Percentiles rank a stretch among this genome's conserved stretches.
These are phyloP conservation scores for Chenopodium formosanum DNA, from an alignment of 148 eudicot species.

Conservation along the genomic window DNA sequence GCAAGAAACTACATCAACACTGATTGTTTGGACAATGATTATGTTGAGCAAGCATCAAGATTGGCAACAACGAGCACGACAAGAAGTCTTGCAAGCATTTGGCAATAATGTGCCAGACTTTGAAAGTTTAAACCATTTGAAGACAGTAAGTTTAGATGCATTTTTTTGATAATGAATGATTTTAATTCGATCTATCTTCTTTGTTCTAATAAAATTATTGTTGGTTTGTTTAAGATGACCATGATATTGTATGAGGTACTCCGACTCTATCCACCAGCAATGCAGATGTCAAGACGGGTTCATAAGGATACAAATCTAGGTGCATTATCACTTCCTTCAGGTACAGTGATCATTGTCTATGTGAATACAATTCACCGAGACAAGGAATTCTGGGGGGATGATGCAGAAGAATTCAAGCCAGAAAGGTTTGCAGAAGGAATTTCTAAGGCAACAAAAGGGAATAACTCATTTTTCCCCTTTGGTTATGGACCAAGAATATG, in stretches of 20 bases:
- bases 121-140: conserved; percentile 26
- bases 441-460: neutral
- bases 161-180: neutral
- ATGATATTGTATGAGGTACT: conserved; percentile 33
- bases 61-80: conserved; percentile 14
- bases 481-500: no score
- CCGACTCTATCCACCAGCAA: conserved; percentile 31
- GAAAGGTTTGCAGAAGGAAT: conserved; percentile 29
- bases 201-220: no score
- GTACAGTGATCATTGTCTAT: conserved; percentile 10
- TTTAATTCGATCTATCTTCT: no score
- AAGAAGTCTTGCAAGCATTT: conserved; percentile 26
- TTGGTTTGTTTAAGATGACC: conserved; percentile 12
- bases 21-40: no score
- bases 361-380: conserved; percentile 18
- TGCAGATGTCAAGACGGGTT: neutral
- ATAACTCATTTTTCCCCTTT: no score
- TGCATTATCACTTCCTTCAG: conserved; percentile 15
- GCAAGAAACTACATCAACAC: no score
- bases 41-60: no score
- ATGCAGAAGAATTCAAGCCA: conserved; percentile 30
- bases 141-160: conserved; percentile 18
- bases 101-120: conserved; percentile 23
- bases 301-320: conserved; percentile 30
- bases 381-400: conserved; percentile 27